Base-by-base conservation (phyloP, 768 basidiomycete genomes). In the Austroboletus festivus region DNA sequence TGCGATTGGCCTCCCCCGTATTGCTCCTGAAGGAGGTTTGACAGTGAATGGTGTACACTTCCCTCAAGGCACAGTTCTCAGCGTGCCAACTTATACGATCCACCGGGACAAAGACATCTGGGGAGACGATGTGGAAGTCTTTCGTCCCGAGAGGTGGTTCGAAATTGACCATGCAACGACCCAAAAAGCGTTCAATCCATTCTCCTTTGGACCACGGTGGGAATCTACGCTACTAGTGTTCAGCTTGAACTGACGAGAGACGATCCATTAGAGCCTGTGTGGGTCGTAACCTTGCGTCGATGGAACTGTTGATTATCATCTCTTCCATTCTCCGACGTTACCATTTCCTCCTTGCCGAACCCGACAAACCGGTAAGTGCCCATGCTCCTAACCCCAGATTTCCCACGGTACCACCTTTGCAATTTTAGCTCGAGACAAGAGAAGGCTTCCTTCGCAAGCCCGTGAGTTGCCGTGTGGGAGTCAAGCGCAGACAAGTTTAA, bases 381-480 rank as follows among this genome's bases (percentile, higher is more conserved):
- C 45, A 44, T 26, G 41, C 5, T 39, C 38, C 22, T 35, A 6
- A 13, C 26, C 28, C 28, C 28, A 34, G 16, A 44, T 54, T 44
- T 58, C 46, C 28, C 51, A 42, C 30, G 35, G 44, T 7, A n/a
- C 20, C 39, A 51, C 23, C 28, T 33, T 44, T 37, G n/a, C n/a
- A n/a, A n/a, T 38, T 26, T 43, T 16, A 90, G 84, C 69, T 93
- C 46, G 73, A 80, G 31, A 90, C 85, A 1, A 72, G 81, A 15
- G 92, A 95, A 70, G 93, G 93, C 3, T 94, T 95, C 72, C 71
- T 94, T 52, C 74, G 92, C 56, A 94, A 93, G 71, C 91, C 91
- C 0, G 66, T 87, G 24, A 72, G 68, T 18, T 92, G 89, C 60
- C 70, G 63, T 45, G 83, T 93, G 38, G 88, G 89, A 20, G 77